phyloP scores from a whole-genome alignment of 2,329 filamentous ascomycete species.

The Trichophyton rubrum region DNA sequence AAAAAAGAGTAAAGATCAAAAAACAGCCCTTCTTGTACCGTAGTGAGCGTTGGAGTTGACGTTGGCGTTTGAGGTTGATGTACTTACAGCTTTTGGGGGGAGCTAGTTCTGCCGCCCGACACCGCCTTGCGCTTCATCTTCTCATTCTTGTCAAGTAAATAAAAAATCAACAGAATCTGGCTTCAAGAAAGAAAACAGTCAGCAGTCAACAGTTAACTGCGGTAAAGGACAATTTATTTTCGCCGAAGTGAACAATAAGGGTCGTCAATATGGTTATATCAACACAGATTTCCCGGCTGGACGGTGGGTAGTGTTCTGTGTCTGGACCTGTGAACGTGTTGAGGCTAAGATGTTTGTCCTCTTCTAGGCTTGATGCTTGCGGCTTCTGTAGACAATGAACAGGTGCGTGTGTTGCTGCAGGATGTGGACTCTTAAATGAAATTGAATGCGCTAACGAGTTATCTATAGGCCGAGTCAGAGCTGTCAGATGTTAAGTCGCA shows the following conservation, averaged over 20 bases:
- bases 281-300: constrained; percentile 86
- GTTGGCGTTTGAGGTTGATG: neutral
- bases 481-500: constrained; percentile 82
- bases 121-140: constrained; percentile 23
- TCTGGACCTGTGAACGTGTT: neutral
- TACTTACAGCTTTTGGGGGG: neutral
- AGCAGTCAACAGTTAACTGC: neutral
- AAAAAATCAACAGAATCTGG: neutral
- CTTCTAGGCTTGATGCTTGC: constrained; percentile 76
- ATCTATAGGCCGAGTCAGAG: constrained; percentile 51
- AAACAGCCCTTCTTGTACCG: neutral
- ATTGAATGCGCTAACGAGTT: neutral
- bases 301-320: constrained; percentile 47
- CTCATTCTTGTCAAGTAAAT: neutral
- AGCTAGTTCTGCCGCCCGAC: constrained; percentile 19
- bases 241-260: neutral
- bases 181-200: neutral
- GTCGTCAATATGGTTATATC: constrained; percentile 60
- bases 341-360: constrained; percentile 7
- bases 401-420: constrained; percentile 36
- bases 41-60: too few relatives aligned
- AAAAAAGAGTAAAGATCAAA: neutral
- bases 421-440: neutral
- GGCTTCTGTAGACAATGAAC: constrained; percentile 84
- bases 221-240: too few relatives aligned